phyloP scores from a whole-genome alignment of 2,329 filamentous ascomycete species.

The Aphanocladium album region DNA sequence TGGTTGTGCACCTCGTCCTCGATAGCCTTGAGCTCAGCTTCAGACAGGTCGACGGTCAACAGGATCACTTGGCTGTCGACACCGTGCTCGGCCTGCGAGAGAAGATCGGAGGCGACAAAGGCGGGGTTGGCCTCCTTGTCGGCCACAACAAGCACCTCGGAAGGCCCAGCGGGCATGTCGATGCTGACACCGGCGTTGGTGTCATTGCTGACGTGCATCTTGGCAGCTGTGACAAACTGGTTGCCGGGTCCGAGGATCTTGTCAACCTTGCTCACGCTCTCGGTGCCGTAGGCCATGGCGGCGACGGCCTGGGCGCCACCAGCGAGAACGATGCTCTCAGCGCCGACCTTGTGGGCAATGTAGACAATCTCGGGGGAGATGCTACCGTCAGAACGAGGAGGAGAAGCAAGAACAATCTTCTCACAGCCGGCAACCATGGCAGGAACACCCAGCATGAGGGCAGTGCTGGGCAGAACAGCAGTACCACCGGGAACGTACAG shows the following conservation, averaged over 20 bases:
- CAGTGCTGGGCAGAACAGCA: constrained; percentile 92
- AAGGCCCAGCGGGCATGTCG: constrained; percentile 96
- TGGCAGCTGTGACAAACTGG: constrained; percentile 96
- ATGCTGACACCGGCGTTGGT: constrained; percentile 93
- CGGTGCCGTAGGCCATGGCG: constrained; percentile 94
- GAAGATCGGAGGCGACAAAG: constrained; percentile 90
- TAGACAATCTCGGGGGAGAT: constrained; percentile 97
- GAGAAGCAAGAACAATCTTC: constrained; percentile 89
- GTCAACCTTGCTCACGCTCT: constrained; percentile 92
- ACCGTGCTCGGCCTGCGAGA: constrained; percentile 95
- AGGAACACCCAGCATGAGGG: constrained; percentile 95
- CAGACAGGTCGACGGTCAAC: constrained; percentile 74
- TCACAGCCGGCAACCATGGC: constrained; percentile 96
- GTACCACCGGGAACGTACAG: constrained; percentile 95
- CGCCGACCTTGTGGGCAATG: constrained; percentile 91
- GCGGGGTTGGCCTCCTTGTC: constrained; percentile 84
- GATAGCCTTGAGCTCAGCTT: constrained; percentile 71
- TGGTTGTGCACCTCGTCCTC: constrained; percentile 88
- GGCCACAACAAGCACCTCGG: constrained; percentile 92
- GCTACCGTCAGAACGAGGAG: constrained; percentile 81
- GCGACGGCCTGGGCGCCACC: constrained; percentile 94
- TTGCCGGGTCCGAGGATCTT: constrained; percentile 98
- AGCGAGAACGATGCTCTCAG: constrained; percentile 91
- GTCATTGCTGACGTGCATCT: constrained; percentile 98
- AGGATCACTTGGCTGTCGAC: constrained; percentile 93